Conservation (phyloP, 257 asterid species). For the Capsicum rhomboideum region DNA sequence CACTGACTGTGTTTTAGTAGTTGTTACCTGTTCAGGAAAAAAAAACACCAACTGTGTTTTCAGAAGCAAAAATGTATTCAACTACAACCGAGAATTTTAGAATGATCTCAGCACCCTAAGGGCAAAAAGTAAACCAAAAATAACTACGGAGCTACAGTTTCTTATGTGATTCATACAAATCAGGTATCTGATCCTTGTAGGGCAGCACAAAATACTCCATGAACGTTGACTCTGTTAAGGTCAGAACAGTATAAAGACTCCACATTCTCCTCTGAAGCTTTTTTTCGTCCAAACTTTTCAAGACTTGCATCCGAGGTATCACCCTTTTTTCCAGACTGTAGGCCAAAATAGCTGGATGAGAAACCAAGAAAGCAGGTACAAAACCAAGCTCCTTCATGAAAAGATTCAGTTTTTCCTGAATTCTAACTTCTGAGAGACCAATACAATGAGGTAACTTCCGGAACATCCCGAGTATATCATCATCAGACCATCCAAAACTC, state of each 20-base stretch:
- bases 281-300: not conserved
- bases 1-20: not conserved
- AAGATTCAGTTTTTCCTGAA: not conserved
- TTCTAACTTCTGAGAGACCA: not conserved
- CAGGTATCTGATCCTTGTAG: not conserved
- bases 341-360: not conserved
- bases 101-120: not conserved
- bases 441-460: not conserved
- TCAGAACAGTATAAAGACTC: not conserved
- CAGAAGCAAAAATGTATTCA: not conserved
- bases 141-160: not conserved
- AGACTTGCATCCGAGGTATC: not conserved
- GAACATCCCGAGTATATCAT: not conserved
- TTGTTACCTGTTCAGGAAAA: not conserved
- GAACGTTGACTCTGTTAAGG: not conserved
- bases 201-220: not conserved
- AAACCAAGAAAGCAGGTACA: not conserved
- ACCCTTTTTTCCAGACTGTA: slow-evolving; percentile 13
- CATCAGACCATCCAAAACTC: not conserved
- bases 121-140: not conserved
- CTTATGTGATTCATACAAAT: not conserved
- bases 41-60: too few relatives aligned
- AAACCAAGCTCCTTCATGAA: not conserved
- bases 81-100: not conserved
- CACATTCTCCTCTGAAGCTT: not conserved